phyloP scores from a whole-genome alignment of 345 rosid genomes.

The Eucalyptus urophylla region DNA sequence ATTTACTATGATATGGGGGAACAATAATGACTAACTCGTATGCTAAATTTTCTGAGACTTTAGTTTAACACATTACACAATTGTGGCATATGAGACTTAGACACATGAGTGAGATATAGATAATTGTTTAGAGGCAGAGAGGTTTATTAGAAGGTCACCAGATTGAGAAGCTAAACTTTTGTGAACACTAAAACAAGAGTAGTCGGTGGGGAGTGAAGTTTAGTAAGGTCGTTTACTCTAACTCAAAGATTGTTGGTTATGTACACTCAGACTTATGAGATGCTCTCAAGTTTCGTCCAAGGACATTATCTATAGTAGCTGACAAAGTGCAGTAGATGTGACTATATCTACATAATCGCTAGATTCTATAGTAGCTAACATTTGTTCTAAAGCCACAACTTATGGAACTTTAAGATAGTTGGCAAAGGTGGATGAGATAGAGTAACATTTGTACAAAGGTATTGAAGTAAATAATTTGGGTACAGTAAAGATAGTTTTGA shows the following conservation, averaged over 20 bases:
- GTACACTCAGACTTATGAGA: neutral
- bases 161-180: neutral
- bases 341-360: neutral
- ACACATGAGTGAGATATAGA: neutral
- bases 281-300: no score
- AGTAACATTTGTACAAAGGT: neutral
- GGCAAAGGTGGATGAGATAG: neutral
- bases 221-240: neutral
- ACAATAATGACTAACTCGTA: neutral
- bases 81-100: neutral
- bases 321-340: neutral
- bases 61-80: no score
- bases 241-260: neutral
- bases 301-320: accelerated
- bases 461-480: no score
- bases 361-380: neutral
- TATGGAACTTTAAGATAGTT: neutral
- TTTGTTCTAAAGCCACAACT: neutral
- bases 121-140: no score
- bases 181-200: neutral
- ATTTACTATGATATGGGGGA: neutral
- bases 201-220: neutral
- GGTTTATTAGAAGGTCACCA: neutral
- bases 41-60: no score
- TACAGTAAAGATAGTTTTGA: no score